Conservation (phyloP, 148 eudicot species). For the Pharnaceum exiguum region DNA sequence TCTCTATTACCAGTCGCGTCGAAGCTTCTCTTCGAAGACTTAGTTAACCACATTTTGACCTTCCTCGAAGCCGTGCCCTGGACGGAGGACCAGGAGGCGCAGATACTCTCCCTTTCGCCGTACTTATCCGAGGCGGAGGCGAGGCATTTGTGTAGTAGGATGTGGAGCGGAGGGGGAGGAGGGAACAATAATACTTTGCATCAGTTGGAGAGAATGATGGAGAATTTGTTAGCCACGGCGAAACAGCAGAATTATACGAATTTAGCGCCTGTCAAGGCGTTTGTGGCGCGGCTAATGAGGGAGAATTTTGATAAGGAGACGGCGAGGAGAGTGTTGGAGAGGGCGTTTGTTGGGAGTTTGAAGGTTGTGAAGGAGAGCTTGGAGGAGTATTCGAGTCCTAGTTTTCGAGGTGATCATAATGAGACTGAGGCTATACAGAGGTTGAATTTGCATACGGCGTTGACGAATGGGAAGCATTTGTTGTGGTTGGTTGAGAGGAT, state of each 20-base stretch:
- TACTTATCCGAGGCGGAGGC: slow-evolving; percentile 54
- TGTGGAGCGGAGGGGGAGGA: too few species aligned
- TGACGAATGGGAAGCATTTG: slow-evolving; percentile 76
- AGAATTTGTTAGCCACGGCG: slow-evolving; percentile 54
- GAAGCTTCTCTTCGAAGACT: slow-evolving; percentile 72
- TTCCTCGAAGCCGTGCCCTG: slow-evolving; percentile 92
- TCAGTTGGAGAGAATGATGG: slow-evolving; percentile 64
- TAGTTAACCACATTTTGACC: slow-evolving; percentile 53
- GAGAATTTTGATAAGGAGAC: slow-evolving; percentile 60
- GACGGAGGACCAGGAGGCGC: slow-evolving; percentile 73
- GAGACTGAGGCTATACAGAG: slow-evolving; percentile 93
- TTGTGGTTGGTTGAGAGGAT: slow-evolving; percentile 94
- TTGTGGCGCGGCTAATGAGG: slow-evolving; percentile 73
- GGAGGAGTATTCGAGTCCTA: slow-evolving; percentile 87
- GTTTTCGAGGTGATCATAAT: slow-evolving; percentile 69
- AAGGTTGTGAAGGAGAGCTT: slow-evolving; percentile 63
- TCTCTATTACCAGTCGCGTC: slow-evolving; percentile 58
- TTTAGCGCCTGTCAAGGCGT: slow-evolving; percentile 80
- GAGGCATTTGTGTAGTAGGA: slow-evolving; percentile 60
- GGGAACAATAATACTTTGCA: too few species aligned
- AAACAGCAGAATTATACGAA: slow-evolving; percentile 70
- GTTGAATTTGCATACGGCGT: slow-evolving; percentile 68
- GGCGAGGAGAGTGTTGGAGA: slow-evolving; percentile 58
- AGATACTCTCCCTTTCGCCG: slow-evolving; percentile 43
- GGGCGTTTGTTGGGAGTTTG: slow-evolving; percentile 53